Evolutionary conservation across 1,284 basidiomycete genomes (phyloP), one percentile per base, ranked within the genome.

Genomic region (Puccinia hordei): DNA sequence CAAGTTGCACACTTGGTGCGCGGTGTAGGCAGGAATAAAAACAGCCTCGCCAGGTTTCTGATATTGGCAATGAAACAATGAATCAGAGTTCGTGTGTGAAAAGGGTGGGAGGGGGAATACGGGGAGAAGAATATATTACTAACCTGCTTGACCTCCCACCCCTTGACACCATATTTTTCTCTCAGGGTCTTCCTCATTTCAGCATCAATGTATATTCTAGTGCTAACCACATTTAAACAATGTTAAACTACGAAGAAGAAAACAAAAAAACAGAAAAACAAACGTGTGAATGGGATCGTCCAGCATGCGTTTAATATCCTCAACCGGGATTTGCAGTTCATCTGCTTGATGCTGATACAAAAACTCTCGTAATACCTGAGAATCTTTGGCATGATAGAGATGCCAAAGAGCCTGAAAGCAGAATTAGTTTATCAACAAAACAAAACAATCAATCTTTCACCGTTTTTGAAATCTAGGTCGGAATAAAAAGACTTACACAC

Each of bases 1-100:
- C 44, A 84, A 75, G 46, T 85, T 84, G 81, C 83, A 84, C 0
- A 85, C 84, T 76, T 85, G 84, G 61, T 85, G 84, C 3, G 84
- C 84, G 66, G 84, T 84, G 61, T 84, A 84, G 0, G 84, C 84
- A 0, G 84, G 84, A 75, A 85, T 85, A 73, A 85, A 84, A 41
- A 85, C 83, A 12, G 84, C 83, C 66, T 85, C 83, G 35, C 82
- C 83, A n/a, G 71, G 73, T 59, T 82, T 81, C 80, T 85, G 83
- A 59, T 30, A 59, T 46, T 9, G 44, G 44, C 2, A 2, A 22
- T 17, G 35, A 66, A 46, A 66, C 9, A 66, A 41, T 46, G 33
- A 66, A 38, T 9, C 5, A n/a, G n/a, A n/a, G n/a, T n/a, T n/a
- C n/a, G n/a, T n/a, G 8, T 19, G 41, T 6, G 22, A 2, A 66